Evolutionary conservation across 1,284 basidiomycete species (phyloP).

Genomic region (Melanopsichium pennsylvanicum): DNA sequence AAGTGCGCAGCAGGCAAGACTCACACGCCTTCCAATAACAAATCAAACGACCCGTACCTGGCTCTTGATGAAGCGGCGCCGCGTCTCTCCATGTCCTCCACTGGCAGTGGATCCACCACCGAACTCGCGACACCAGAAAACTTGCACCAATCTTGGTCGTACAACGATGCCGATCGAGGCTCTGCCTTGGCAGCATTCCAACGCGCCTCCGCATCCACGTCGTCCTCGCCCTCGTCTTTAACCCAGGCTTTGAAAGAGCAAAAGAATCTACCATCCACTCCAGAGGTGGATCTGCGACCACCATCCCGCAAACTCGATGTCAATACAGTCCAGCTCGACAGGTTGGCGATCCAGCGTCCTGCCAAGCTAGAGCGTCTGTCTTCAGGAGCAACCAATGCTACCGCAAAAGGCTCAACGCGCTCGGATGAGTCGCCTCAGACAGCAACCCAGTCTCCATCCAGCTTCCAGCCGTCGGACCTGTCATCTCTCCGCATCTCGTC

Average conservation of each 20-base stretch:
- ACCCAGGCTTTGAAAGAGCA: background rate
- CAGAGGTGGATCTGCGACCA: constrained; percentile 4
- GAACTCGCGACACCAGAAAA: constrained; percentile 49
- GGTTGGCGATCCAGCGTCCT: constrained; percentile 30
- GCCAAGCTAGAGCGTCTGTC: constrained; percentile 35
- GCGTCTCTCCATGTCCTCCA: constrained; percentile 50
- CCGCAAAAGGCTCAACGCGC: constrained; percentile 16
- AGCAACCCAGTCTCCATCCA: constrained; percentile 16
- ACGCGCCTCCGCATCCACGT: background rate
- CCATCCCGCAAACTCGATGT: constrained; percentile 9
- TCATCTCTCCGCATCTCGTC: constrained; percentile 7
- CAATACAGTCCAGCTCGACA: constrained; percentile 7
- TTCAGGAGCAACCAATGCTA: constrained; percentile 32
- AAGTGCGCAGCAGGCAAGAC: background rate
- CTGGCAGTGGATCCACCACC: constrained; percentile 36
- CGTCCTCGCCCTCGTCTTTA: too few relatives aligned
- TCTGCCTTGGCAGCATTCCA: constrained; percentile 17
- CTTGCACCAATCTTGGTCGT: constrained; percentile 25
- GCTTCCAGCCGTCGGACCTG: constrained; percentile 4
- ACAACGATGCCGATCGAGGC: constrained; percentile 4
- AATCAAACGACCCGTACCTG: constrained; percentile 2
- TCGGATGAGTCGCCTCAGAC: constrained; percentile 22
- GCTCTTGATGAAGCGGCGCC: constrained; percentile 22
- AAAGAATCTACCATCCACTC: background rate
- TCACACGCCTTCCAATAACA: background rate